Conservation (phyloP, 2,329 filamentous ascomycete genomes). For the Penicillium sp. region DNA sequence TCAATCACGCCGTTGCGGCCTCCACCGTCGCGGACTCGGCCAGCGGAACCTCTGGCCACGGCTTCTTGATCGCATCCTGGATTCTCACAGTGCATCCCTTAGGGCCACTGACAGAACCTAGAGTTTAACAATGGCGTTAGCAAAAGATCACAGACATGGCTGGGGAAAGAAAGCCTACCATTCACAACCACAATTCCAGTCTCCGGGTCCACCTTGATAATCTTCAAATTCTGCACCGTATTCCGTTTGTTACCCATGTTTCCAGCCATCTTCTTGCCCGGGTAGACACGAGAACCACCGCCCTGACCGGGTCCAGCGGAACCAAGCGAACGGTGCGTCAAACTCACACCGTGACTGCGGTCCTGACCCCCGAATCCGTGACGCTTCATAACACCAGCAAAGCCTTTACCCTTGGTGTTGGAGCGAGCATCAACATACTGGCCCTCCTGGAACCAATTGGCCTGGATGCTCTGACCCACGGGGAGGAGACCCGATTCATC, state of each 20-base stretch:
- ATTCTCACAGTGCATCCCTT: slow-evolving; percentile 80
- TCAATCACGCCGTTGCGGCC: slow-evolving; percentile 17
- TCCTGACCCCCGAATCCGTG: slow-evolving; percentile 85
- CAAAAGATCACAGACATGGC: background rate
- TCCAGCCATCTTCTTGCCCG: slow-evolving; percentile 97
- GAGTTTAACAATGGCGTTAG: slow-evolving; percentile 8
- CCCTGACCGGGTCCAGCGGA: slow-evolving; percentile 86
- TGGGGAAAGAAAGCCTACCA: slow-evolving; percentile 48
- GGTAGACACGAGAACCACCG: slow-evolving; percentile 82
- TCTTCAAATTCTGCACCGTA: slow-evolving; percentile 85
- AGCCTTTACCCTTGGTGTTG: slow-evolving; percentile 80
- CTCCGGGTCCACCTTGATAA: slow-evolving; percentile 80
- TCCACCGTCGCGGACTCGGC: slow-evolving; percentile 13
- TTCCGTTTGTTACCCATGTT: slow-evolving; percentile 87
- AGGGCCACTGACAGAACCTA: slow-evolving; percentile 72
- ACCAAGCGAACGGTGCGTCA: slow-evolving; percentile 88
- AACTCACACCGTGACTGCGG: slow-evolving; percentile 90
- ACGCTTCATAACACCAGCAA: slow-evolving; percentile 96
- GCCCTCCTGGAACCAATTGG: slow-evolving; percentile 87
- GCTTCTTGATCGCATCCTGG: slow-evolving; percentile 87
- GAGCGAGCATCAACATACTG: slow-evolving; percentile 84
- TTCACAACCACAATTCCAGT: slow-evolving; percentile 84
- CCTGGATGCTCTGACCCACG: slow-evolving; percentile 68
- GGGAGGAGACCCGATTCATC: slow-evolving; percentile 65
- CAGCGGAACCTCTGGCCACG: slow-evolving; percentile 53